phyloP scores from a whole-genome alignment of 2,329 filamentous ascomycete genomes.

The Aphanocladium album region DNA sequence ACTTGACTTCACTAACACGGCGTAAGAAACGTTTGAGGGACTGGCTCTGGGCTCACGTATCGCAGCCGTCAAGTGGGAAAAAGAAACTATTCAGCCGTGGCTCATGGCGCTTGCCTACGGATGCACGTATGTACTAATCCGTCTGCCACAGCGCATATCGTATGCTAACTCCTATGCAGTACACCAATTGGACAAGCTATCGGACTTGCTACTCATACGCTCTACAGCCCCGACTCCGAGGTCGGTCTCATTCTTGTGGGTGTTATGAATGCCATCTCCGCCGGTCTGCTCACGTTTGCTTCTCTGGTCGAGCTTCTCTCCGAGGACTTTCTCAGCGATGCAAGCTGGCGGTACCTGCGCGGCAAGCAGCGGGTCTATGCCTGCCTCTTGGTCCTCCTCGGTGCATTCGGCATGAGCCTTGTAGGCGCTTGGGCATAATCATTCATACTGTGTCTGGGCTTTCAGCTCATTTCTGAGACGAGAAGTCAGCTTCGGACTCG shows the following conservation, averaged over 20 bases:
- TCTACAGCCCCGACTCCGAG: constrained; percentile 64
- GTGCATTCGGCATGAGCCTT: constrained; percentile 58
- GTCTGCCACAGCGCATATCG: neutral
- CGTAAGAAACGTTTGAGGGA: constrained; percentile 44
- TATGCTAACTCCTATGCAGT: constrained; percentile 19
- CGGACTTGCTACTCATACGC: constrained; percentile 61
- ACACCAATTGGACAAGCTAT: constrained; percentile 71
- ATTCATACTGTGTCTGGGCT: neutral
- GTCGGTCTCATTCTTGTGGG: constrained; percentile 65
- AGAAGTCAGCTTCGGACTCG: too few species aligned
- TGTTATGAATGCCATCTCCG: constrained; percentile 69
- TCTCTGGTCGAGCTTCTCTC: constrained; percentile 67
- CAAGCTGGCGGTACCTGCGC: constrained; percentile 53
- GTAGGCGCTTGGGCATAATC: constrained; percentile 57
- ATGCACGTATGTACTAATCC: constrained; percentile 36
- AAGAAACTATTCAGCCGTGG: constrained; percentile 44
- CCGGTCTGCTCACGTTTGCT: constrained; percentile 66
- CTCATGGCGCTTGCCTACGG: constrained; percentile 55
- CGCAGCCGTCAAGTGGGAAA: constrained; percentile 45
- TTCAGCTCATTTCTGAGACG: too few species aligned
- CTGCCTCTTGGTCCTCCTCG: constrained; percentile 52
- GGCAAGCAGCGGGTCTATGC: constrained; percentile 50
- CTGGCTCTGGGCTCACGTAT: constrained; percentile 62
- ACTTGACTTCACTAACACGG: constrained; percentile 8
- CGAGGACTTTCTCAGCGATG: constrained; percentile 64